Conservation (phyloP, 2,329 filamentous ascomycete genomes). For the Ceratocystis ficicola region DNA sequence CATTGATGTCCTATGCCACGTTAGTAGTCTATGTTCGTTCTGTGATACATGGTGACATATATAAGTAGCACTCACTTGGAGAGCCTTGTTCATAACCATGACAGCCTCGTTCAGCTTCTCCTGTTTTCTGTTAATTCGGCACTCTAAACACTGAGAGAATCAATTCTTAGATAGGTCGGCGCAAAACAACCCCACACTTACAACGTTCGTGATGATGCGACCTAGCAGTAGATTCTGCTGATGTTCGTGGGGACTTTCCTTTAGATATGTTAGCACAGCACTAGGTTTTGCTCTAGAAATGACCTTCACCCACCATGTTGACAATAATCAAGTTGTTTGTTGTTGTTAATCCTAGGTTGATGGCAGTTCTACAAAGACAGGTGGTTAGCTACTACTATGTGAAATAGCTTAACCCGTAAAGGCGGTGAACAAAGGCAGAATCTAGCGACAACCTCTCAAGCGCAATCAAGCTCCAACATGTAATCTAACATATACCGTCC, state of each 20-base stretch:
- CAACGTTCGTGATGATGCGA: slow-evolving; percentile 94
- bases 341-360: background rate
- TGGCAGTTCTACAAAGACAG: background rate
- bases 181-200: slow-evolving; percentile 37
- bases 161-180: no score
- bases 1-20: slow-evolving; percentile 69
- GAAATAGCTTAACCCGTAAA: background rate
- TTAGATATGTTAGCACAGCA: slow-evolving; percentile 1
- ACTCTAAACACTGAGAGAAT: background rate
- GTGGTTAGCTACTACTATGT: background rate
- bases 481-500: no score
- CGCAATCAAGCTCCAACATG: background rate
- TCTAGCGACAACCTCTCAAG: slow-evolving; percentile 7
- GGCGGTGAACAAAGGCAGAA: slow-evolving; percentile 23
- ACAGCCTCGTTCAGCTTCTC: slow-evolving; percentile 96
- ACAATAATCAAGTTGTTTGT: background rate
- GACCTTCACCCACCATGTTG: background rate
- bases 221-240: slow-evolving; percentile 89
- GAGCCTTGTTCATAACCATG: slow-evolving; percentile 79
- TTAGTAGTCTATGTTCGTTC: background rate
- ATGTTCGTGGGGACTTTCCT: slow-evolving; percentile 95
- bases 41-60: background rate
- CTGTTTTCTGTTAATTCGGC: slow-evolving; percentile 36
- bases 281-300: background rate
- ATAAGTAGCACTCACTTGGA: slow-evolving; percentile 49